These are phyloP conservation scores for Crataegus laevigata DNA, from an alignment of 306 rosid genomes.

Conservation along the genomic window DNA sequence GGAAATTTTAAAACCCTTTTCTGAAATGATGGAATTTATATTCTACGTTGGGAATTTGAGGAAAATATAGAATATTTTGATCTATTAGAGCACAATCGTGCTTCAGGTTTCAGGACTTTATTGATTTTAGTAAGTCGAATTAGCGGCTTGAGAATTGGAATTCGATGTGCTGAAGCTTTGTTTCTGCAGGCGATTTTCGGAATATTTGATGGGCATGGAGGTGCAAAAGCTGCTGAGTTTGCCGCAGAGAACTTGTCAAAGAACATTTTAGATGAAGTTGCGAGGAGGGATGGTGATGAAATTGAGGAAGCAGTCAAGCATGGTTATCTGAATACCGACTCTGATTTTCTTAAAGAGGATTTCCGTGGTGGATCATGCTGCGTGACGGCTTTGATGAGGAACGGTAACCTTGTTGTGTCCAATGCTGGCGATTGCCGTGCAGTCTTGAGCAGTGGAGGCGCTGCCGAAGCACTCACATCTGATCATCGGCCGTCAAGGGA, in stretches of 20 bases:
- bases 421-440: slow-evolving; percentile 96
- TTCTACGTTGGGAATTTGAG: neutral
- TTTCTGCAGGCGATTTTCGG: slow-evolving; percentile 84
- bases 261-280: slow-evolving; percentile 59
- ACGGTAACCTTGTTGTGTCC: slow-evolving; percentile 70
- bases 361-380: slow-evolving; percentile 74
- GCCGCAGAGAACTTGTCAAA: slow-evolving; percentile 67
- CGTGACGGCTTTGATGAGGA: slow-evolving; percentile 70
- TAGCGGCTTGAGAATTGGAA: neutral
- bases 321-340: slow-evolving; percentile 78
- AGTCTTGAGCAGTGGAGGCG: slow-evolving; percentile 72
- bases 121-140: neutral
- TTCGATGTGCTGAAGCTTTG: slow-evolving; percentile 7
- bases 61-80: neutral
- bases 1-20: neutral
- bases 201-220: slow-evolving; percentile 93
- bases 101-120: neutral
- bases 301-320: slow-evolving; percentile 65
- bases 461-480: slow-evolving; percentile 74
- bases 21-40: neutral
- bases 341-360: slow-evolving; percentile 68
- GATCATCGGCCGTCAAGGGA: slow-evolving; percentile 84
- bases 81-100: neutral
- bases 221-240: slow-evolving; percentile 77
- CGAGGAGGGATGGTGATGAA: slow-evolving; percentile 31